These are phyloP conservation scores for Ganoderma multipileum DNA, from an alignment of 1,284 basidiomycete genomes.

Conservation along the genomic window DNA sequence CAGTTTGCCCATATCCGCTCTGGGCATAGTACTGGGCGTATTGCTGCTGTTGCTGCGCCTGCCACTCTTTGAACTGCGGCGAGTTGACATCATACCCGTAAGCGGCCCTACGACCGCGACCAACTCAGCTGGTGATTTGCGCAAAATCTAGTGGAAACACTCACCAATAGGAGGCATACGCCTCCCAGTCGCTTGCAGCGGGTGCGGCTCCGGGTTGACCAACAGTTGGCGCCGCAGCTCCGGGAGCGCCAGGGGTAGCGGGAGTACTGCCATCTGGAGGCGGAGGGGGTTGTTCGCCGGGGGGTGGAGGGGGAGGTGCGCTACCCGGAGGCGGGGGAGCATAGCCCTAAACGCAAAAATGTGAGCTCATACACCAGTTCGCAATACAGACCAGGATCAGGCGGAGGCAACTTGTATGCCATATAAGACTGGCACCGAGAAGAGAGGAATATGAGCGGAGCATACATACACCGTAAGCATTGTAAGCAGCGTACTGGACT, in stretches of 20 bases:
- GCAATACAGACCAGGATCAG: constrained; percentile 39
- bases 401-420: constrained; percentile 32
- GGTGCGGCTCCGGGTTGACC: constrained; percentile 50
- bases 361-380: constrained; percentile 36
- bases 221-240: constrained; percentile 11
- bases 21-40: constrained; percentile 76
- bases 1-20: constrained; percentile 39
- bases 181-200: constrained; percentile 61
- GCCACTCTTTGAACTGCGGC: constrained; percentile 81
- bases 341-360: constrained; percentile 55
- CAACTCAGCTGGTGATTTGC: constrained; percentile 14
- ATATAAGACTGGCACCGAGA: constrained; percentile 24
- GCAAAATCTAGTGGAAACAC: constrained; percentile 29
- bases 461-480: constrained; percentile 63
- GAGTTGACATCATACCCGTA: constrained; percentile 92
- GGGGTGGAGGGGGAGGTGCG: constrained; percentile 66
- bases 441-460: constrained; percentile 35
- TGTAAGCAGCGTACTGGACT: constrained; percentile 78
- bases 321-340: constrained; percentile 65
- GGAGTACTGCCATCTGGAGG: constrained; percentile 54
- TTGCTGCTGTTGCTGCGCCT: constrained; percentile 70
- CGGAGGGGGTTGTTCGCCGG: constrained; percentile 67
- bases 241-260: constrained; percentile 41
- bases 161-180: constrained; percentile 77
- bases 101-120: constrained; percentile 64